Percentiles rank a stretch among this genome's conserved stretches.
Conservation (phyloP, 2,329 filamentous ascomycete species). For the Pseudogymnoascus sp. region DNA sequence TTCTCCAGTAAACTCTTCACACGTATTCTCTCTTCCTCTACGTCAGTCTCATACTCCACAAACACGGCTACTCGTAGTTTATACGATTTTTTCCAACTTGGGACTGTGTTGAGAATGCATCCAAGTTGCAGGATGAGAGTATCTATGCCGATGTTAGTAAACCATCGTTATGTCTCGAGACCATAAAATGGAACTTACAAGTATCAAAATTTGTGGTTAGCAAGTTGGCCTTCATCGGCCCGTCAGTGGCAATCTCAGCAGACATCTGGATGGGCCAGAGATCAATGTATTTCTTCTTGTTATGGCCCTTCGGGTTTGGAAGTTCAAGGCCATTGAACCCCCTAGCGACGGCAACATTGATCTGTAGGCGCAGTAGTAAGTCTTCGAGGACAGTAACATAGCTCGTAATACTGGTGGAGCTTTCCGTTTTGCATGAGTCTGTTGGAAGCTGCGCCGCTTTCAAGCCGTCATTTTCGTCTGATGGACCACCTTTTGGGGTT, state of each 20-base stretch:
- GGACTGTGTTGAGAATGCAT: slow-evolving; percentile 75
- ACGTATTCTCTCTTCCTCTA: slow-evolving; percentile 67
- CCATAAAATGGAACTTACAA: slow-evolving; percentile 44
- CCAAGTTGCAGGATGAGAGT: slow-evolving; percentile 80
- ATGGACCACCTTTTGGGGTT: slow-evolving; percentile 28
- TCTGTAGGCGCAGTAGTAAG: slow-evolving; percentile 65
- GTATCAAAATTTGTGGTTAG: slow-evolving; percentile 88
- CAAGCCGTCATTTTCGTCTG: slow-evolving; percentile 45
- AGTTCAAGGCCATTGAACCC: slow-evolving; percentile 72
- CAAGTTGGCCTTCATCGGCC: slow-evolving; percentile 47
- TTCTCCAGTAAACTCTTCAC: slow-evolving; percentile 72
- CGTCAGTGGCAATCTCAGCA: slow-evolving; percentile 65
- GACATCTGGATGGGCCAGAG: slow-evolving; percentile 94
- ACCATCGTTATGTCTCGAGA: background rate
- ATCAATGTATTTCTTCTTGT: slow-evolving; percentile 73
- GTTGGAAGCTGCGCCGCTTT: slow-evolving; percentile 58
- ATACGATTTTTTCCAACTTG: slow-evolving; percentile 69
- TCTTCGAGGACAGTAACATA: slow-evolving; percentile 83
- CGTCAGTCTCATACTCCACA: slow-evolving; percentile 80
- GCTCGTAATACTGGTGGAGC: slow-evolving; percentile 60
- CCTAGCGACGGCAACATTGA: slow-evolving; percentile 79
- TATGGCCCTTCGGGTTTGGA: slow-evolving; percentile 45
- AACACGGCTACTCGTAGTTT: slow-evolving; percentile 73
- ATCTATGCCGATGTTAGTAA: slow-evolving; percentile 34
- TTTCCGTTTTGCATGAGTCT: slow-evolving; percentile 61